These are phyloP conservation scores for Dentipellis fragilis DNA, from an alignment of 768 basidiomycete species.

Conservation along the genomic window DNA sequence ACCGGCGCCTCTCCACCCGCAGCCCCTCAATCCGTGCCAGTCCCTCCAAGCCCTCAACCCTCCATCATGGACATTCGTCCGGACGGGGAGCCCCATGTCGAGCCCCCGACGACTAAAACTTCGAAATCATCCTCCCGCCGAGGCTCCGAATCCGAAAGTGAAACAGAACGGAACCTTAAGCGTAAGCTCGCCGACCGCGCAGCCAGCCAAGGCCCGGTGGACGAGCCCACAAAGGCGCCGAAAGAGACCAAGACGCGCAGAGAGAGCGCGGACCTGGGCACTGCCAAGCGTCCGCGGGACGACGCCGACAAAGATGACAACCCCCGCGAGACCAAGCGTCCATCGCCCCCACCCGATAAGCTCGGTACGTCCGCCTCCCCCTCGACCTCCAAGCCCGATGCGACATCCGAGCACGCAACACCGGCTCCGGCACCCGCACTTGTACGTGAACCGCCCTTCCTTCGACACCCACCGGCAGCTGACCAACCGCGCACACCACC, in stretches of 20 bases:
- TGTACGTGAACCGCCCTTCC: slow-evolving; percentile 1
- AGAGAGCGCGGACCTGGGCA: background rate
- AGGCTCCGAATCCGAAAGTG: slow-evolving; percentile 21
- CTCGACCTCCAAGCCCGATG: background rate
- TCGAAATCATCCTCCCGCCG: slow-evolving; percentile 3
- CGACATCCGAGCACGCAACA: background rate
- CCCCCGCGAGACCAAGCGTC: slow-evolving; percentile 35
- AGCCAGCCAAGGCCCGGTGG: slow-evolving; percentile 39
- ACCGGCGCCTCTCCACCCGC: background rate
- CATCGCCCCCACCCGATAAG: slow-evolving; percentile 50
- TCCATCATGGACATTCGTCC: background rate
- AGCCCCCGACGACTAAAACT: background rate
- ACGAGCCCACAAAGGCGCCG: background rate
- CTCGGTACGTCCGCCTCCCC: background rate
- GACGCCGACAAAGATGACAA: slow-evolving; percentile 55
- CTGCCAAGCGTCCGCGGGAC: slow-evolving; percentile 42
- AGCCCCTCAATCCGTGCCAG: background rate
- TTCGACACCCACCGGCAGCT: background rate
- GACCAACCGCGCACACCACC: slow-evolving; percentile 9
- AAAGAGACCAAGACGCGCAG: slow-evolving; percentile 1
- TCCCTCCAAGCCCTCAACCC: background rate
- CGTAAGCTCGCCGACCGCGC: slow-evolving; percentile 63
- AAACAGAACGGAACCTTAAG: slow-evolving; percentile 52
- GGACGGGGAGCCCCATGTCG: background rate
- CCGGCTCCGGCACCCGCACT: slow-evolving; percentile 3